phyloP scores from a whole-genome alignment of 139 green algal genomes.

The Chlorella vulgaris region DNA sequence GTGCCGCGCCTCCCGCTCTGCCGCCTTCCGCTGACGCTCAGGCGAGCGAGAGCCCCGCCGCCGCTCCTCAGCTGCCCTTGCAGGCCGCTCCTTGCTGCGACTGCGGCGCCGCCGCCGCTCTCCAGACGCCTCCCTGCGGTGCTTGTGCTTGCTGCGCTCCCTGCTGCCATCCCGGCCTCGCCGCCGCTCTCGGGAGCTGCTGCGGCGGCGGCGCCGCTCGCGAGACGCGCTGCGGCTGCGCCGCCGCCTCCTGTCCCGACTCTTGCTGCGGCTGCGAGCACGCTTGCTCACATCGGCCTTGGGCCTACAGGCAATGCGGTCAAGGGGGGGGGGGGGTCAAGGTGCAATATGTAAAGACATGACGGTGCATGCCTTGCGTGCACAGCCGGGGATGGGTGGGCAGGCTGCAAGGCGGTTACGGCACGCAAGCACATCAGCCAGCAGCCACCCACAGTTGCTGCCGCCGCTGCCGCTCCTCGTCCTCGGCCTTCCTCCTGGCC shows the following conservation, averaged over 20 bases:
- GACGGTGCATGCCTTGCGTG: too few relatives aligned
- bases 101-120: not conserved
- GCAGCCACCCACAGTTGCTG: not conserved
- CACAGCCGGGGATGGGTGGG: too few relatives aligned
- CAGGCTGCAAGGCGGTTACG: too few relatives aligned
- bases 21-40: not conserved
- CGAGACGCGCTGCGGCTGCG: constrained; percentile 7
- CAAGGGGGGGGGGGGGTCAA: too few relatives aligned
- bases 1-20: too few relatives aligned
- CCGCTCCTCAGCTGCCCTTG: not conserved
- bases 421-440: too few relatives aligned
- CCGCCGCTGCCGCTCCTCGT: not conserved
- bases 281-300: not conserved
- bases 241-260: not conserved
- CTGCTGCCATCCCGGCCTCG: not conserved
- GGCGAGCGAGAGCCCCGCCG: not conserved
- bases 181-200: not conserved
- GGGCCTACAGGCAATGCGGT: not conserved
- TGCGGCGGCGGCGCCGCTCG: not conserved
- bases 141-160: constrained; percentile 5
- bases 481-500: not conserved
- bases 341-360: too few relatives aligned
- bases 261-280: not conserved
- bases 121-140: too few relatives aligned
- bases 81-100: not conserved